phyloP scores from a whole-genome alignment of 805 yeast species.

The Kluyveromyces dobzhanskii region DNA sequence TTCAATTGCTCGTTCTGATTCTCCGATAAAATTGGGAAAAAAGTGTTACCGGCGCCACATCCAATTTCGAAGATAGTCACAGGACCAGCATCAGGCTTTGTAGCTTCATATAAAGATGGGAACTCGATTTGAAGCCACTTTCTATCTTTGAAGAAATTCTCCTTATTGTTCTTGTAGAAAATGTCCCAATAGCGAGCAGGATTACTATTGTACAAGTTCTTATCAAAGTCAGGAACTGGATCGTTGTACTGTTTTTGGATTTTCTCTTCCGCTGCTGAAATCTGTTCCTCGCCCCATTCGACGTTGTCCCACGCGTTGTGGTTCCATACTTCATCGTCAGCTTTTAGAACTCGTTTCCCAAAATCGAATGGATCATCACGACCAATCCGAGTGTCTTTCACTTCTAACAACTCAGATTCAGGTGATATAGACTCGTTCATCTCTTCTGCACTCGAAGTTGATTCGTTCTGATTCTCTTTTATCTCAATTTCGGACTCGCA shows the following conservation, averaged over 20 bases:
- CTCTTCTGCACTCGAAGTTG: too few species aligned
- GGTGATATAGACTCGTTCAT: background rate
- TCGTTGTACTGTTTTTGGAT: constrained; percentile 64
- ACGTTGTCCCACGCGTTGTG: constrained; percentile 96
- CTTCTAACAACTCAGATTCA: constrained; percentile 2
- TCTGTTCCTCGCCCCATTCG: constrained; percentile 92
- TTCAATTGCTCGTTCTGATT: constrained; percentile 71
- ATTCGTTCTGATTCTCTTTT: constrained; percentile 13
- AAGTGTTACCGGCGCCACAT: constrained; percentile 97
- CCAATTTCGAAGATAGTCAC: constrained; percentile 82
- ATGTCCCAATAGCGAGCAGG: constrained; percentile 96
- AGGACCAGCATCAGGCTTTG: constrained; percentile 63
- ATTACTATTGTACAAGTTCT: constrained; percentile 63
- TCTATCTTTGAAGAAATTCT: constrained; percentile 92
- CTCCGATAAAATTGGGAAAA: constrained; percentile 79
- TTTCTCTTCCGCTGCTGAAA: constrained; percentile 61
- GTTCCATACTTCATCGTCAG: constrained; percentile 75
- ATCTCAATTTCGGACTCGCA: too few species aligned
- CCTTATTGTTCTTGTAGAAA: constrained; percentile 82
- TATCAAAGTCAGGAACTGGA: constrained; percentile 88
- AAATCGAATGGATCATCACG: constrained; percentile 87
- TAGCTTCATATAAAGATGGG: constrained; percentile 73
- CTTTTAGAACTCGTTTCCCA: constrained; percentile 72
- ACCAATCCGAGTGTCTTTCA: constrained; percentile 47
- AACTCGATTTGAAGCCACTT: constrained; percentile 95